Evolutionary conservation across 495 filamentous ascomycete genomes (phyloP).

Genomic region (Neurospora hispaniola): DNA sequence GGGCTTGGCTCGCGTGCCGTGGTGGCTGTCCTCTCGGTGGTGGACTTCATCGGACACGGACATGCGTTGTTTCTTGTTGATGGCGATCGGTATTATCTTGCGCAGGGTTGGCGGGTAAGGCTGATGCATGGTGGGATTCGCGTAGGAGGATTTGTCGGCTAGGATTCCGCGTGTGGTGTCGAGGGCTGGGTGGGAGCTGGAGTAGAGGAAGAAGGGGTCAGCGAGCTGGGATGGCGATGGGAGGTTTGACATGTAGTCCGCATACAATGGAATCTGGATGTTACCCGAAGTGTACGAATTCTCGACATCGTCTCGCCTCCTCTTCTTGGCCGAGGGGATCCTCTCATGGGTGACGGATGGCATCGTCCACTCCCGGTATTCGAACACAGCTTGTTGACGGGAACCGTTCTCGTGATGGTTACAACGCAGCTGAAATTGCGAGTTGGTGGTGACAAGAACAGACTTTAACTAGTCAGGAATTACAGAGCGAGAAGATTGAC

Average conservation of each 20-base stretch:
- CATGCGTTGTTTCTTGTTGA: constrained; percentile 22
- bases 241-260: constrained; percentile 1
- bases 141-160: constrained; percentile 3
- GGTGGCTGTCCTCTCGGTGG: background rate
- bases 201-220: constrained; percentile 4
- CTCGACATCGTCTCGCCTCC: constrained; percentile 29
- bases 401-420: background rate
- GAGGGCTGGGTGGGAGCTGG: constrained; percentile 8
- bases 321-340: constrained; percentile 25
- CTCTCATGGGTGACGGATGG: constrained; percentile 23
- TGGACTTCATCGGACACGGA: constrained; percentile 6
- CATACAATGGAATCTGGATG: constrained; percentile 25
- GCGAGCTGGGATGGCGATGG: background rate
- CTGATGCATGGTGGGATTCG: constrained; percentile 5
- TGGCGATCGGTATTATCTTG: constrained; percentile 24
- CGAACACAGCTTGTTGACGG: background rate
- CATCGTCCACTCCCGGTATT: constrained; percentile 9
- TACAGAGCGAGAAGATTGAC: background rate
- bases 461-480: background rate
- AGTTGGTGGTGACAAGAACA: too few relatives aligned
- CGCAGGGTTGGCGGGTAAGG: constrained; percentile 11
- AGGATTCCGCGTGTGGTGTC: constrained; percentile 4
- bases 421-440: background rate
- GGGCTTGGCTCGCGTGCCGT: background rate
- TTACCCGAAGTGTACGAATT: background rate